A percentile compares a stretch with the other conserved stretches of the same genome.
These are phyloP conservation scores for Colletotrichum paranaense DNA, from an alignment of 2,329 filamentous ascomycete genomes.

Conservation along the genomic window DNA sequence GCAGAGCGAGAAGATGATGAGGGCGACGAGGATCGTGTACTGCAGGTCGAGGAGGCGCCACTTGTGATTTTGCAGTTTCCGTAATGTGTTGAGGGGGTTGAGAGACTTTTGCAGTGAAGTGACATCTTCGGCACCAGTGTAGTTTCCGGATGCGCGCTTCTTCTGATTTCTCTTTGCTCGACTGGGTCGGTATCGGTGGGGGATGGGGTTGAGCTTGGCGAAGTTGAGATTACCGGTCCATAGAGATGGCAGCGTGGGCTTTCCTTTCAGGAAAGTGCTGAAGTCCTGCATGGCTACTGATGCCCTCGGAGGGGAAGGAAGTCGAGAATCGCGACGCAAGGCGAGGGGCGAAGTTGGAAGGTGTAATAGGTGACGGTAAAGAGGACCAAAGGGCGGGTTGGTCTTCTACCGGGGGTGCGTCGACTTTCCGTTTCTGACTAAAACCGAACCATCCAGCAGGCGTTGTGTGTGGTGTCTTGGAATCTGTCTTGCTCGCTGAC, in stretches of 20 bases:
- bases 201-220: conserved; percentile 55
- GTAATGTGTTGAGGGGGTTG: conserved; percentile 81
- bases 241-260: conserved; percentile 51
- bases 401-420: conserved; percentile 11
- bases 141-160: conserved; percentile 45
- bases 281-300: conserved; percentile 50
- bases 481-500: neutral
- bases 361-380: conserved; percentile 2
- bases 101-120: conserved; percentile 84
- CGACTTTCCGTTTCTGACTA: conserved; percentile 21
- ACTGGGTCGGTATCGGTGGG: conserved; percentile 51
- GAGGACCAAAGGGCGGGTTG: neutral
- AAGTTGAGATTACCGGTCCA: conserved; percentile 55
- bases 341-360: conserved; percentile 3
- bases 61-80: conserved; percentile 78
- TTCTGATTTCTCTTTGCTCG: conserved; percentile 53
- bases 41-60: conserved; percentile 89
- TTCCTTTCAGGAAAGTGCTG: conserved; percentile 49
- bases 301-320: neutral
- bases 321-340: conserved; percentile 1
- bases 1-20: conserved; percentile 85
- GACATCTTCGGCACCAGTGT: conserved; percentile 66
- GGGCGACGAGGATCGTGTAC: conserved; percentile 78
- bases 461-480: neutral
- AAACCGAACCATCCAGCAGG: conserved; percentile 22